Percentiles rank a stretch among this genome's conserved stretches.
These are phyloP conservation scores for Neofusicoccum cordaticola DNA, from an alignment of 2,329 filamentous ascomycete species.

Conservation along the genomic window DNA sequence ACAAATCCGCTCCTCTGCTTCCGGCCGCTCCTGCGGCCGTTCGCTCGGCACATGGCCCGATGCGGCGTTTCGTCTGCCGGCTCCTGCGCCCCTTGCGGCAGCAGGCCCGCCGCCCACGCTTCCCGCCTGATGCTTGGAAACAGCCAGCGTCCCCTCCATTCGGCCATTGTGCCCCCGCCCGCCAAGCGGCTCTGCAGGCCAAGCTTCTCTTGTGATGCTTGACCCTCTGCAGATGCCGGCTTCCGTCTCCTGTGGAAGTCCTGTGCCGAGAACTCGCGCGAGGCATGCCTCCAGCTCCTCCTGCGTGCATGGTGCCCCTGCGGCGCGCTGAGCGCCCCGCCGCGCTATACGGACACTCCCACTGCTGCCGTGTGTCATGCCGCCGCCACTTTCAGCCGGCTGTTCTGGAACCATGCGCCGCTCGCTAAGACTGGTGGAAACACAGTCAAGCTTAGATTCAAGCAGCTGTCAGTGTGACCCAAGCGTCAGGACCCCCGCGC, in stretches of 20 bases:
- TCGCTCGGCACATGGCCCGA: background rate
- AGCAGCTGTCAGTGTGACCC: background rate
- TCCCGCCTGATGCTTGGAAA: background rate
- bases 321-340: background rate
- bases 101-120: background rate
- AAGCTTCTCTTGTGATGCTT: constrained; percentile 7
- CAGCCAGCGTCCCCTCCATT: background rate
- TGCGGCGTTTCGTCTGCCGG: background rate
- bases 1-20: background rate
- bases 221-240: background rate
- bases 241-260: background rate
- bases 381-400: background rate
- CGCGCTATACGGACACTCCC: background rate
- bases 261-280: background rate
- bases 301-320: background rate
- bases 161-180: background rate
- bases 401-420: background rate
- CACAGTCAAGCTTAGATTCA: constrained; percentile 2
- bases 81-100: background rate
- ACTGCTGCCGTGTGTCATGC: background rate
- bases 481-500: background rate
- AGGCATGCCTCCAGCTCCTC: too few relatives aligned
- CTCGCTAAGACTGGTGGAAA: constrained; percentile 1
- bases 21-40: too few relatives aligned
- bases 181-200: background rate